phyloP scores from a whole-genome alignment of 176 grass and related monocot species.

The Carex littledalei region DNA sequence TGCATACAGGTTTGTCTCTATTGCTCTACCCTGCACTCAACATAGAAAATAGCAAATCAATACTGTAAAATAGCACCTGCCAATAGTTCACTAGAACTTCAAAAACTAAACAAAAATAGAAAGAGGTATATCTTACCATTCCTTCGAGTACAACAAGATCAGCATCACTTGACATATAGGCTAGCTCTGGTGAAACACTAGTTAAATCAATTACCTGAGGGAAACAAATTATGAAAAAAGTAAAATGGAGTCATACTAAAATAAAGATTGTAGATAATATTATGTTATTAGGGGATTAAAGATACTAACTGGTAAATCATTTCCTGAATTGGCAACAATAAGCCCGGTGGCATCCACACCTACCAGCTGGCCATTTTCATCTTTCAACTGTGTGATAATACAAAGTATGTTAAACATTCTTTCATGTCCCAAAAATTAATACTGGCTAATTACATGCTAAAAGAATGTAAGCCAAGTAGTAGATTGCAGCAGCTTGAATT shows the following conservation, averaged over 20 bases:
- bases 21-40: conserved; percentile 62
- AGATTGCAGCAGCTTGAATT: background rate
- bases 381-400: conserved; percentile 57
- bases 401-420: background rate
- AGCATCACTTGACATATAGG: conserved; percentile 68
- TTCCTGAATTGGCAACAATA: conserved; percentile 87
- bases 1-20: conserved; percentile 93
- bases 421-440: background rate
- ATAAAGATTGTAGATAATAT: background rate
- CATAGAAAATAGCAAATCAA: background rate
- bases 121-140: conserved; percentile 55
- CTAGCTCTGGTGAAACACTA: conserved; percentile 75
- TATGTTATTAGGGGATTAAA: conserved; percentile 2
- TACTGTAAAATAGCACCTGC: background rate
- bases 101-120: background rate
- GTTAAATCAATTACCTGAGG: conserved; percentile 87
- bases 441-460: background rate
- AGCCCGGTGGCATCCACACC: conserved; percentile 79
- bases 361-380: conserved; percentile 70
- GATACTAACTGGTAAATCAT: conserved; percentile 84
- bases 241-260: background rate
- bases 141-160: conserved; percentile 83
- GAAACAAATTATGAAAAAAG: background rate
- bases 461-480: background rate
- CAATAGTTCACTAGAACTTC: background rate